Percentiles rank a stretch among this genome's conserved stretches.
Evolutionary conservation across 2,329 filamentous ascomycete species (phyloP).

Genomic region (Daldinia eschscholtzii): DNA sequence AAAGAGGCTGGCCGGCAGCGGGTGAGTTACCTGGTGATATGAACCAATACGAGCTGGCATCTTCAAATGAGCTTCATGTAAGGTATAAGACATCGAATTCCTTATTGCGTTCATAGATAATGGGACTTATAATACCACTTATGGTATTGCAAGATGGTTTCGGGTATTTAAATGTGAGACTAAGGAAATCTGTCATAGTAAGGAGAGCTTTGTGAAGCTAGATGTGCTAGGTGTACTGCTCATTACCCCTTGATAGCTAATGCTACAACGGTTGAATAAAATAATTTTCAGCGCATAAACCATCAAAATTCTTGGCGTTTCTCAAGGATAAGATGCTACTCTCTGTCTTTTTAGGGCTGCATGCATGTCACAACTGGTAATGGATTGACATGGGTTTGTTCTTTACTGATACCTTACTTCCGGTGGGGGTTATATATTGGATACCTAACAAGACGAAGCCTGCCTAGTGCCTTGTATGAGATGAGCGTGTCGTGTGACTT

Average conservation of each 20-base stretch:
- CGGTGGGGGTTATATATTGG: constrained; percentile 16
- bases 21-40: neutral
- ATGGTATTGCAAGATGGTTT: neutral
- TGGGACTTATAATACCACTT: neutral
- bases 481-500: neutral
- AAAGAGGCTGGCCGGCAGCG: neutral
- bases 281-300: constrained; percentile 8
- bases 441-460: neutral
- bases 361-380: neutral
- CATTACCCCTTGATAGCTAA: neutral
- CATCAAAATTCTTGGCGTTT: constrained; percentile 12
- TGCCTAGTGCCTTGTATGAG: neutral
- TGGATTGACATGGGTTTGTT: neutral
- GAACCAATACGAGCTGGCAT: neutral
- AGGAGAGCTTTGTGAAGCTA: too few relatives aligned
- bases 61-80: neutral
- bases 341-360: constrained; percentile 6
- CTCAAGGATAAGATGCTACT: constrained; percentile 1
- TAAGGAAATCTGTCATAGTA: too few relatives aligned
- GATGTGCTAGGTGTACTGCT: too few relatives aligned
- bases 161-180: too few relatives aligned
- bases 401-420: constrained; percentile 6
- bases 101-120: neutral
- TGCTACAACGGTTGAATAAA: constrained; percentile 11
- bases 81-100: neutral